phyloP scores from a whole-genome alignment of 768 basidiomycete genomes.

The Lyophyllum shimeji region DNA sequence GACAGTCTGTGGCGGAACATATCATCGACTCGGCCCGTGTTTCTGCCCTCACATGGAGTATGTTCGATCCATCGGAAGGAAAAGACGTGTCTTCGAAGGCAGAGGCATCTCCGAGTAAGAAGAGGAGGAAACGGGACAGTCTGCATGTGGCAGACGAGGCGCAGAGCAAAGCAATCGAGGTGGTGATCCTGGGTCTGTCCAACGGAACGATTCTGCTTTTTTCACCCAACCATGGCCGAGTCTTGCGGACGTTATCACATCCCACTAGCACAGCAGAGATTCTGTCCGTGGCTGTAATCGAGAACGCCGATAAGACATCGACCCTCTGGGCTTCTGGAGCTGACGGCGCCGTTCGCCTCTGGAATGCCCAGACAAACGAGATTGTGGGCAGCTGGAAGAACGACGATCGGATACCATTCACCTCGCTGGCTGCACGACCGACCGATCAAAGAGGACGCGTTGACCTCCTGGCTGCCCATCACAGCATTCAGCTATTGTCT shows the following conservation, averaged over 20 bases:
- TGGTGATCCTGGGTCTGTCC: slow-evolving; percentile 59
- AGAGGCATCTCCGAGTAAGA: slow-evolving; percentile 45
- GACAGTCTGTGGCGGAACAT: slow-evolving; percentile 56
- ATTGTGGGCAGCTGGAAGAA: slow-evolving; percentile 52
- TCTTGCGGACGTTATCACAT: slow-evolving; percentile 55
- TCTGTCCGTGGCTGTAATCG: slow-evolving; percentile 41
- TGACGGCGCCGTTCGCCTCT: slow-evolving; percentile 56
- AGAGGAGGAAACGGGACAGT: slow-evolving; percentile 45
- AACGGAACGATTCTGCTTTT: slow-evolving; percentile 61
- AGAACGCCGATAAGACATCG: slow-evolving; percentile 27
- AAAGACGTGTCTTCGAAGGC: slow-evolving; percentile 21
- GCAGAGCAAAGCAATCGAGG: slow-evolving; percentile 31
- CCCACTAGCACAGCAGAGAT: slow-evolving; percentile 54
- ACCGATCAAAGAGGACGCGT: slow-evolving; percentile 33
- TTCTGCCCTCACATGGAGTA: slow-evolving; percentile 53
- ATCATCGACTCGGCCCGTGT: slow-evolving; percentile 55
- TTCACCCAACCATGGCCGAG: slow-evolving; percentile 58
- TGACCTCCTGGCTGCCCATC: slow-evolving; percentile 58
- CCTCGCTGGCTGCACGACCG: slow-evolving; percentile 48
- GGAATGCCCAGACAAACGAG: slow-evolving; percentile 53
- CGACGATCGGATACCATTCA: slow-evolving; percentile 59
- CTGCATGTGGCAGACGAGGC: slow-evolving; percentile 22
- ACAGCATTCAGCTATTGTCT: slow-evolving; percentile 56
- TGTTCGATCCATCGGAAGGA: slow-evolving; percentile 30
- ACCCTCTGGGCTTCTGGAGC: slow-evolving; percentile 57